These are phyloP conservation scores for Tephrocybe sp. DNA, from an alignment of 768 basidiomycete species.

Conservation along the genomic window DNA sequence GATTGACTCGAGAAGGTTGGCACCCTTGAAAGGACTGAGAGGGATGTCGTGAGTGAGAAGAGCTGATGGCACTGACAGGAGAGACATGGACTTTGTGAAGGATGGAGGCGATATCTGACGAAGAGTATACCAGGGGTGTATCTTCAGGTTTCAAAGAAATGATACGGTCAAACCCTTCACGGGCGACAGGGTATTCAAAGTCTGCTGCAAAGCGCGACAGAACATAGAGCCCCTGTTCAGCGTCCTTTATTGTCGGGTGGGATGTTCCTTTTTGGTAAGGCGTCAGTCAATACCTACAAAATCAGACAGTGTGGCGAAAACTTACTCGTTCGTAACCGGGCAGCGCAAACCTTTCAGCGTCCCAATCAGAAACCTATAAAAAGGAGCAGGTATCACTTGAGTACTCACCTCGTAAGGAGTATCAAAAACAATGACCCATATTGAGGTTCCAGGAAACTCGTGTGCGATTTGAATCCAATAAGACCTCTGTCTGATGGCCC, in stretches of 20 bases:
- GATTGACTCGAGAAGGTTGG: slow-evolving; percentile 20
- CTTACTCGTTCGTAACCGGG: slow-evolving; percentile 61
- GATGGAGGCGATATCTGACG: slow-evolving; percentile 49
- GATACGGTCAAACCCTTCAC: slow-evolving; percentile 71
- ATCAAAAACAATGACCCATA: slow-evolving; percentile 80
- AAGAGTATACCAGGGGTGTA: slow-evolving; percentile 45
- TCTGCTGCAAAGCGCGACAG: slow-evolving; percentile 65
- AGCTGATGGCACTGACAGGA: slow-evolving; percentile 24
- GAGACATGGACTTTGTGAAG: slow-evolving; percentile 52
- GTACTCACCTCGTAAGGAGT: slow-evolving; percentile 68
- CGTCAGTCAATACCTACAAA: slow-evolving; percentile 11
- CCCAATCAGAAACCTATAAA: slow-evolving; percentile 2
- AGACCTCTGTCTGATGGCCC: slow-evolving; percentile 54
- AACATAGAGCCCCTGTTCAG: slow-evolving; percentile 57
- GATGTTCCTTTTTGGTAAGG: slow-evolving; percentile 46
- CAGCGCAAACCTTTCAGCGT: slow-evolving; percentile 54
- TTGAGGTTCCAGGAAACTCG: slow-evolving; percentile 58
- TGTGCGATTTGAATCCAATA: slow-evolving; percentile 76
- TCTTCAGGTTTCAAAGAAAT: slow-evolving; percentile 43
- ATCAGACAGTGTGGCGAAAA: slow-evolving; percentile 14
- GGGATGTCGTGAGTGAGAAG: slow-evolving; percentile 3
- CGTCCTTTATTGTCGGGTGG: slow-evolving; percentile 75
- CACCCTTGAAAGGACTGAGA: slow-evolving; percentile 20
- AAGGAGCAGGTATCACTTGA: slow-evolving; percentile 11
- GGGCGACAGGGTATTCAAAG: slow-evolving; percentile 51